Evolutionary conservation across 495 filamentous ascomycete genomes (phyloP), one percentile per base, ranked within the genome.

Genomic region (Neurospora sp.): DNA sequence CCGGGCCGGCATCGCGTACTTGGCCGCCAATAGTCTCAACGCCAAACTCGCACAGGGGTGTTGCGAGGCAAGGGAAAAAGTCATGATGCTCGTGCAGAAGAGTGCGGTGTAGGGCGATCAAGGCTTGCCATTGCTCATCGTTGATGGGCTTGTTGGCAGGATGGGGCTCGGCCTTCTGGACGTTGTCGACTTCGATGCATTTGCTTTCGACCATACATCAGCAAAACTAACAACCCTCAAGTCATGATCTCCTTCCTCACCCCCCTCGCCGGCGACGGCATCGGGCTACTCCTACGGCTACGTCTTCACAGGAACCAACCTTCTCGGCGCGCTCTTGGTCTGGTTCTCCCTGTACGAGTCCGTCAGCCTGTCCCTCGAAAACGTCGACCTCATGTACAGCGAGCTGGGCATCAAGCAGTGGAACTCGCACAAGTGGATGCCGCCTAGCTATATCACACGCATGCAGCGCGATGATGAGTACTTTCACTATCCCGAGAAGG

Each of bases 181-280:
- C n/a, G n/a, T n/a, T n/a, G n/a, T n/a, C n/a, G n/a, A n/a, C n/a
- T n/a, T n/a, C n/a, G n/a, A n/a, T n/a, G n/a, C n/a, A n/a, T n/a
- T n/a, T n/a, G n/a, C n/a, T n/a, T n/a, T n/a, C n/a, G n/a, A n/a
- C n/a, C n/a, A n/a, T n/a, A n/a, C n/a, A n/a, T n/a, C n/a, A n/a
- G n/a, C n/a, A 3, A 3, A n/a, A 17, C 43, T 36, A 9, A 42
- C 43, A 69, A 71, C 15, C 8, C 4, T 8, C 8, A 21, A 81
- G 79, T 95, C 85, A 80, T 95, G 75, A 90, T 96, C 77, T 89
- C 90, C 13, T 93, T 96, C 86, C 92, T 94, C 84, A 94, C 93
- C 3, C 92, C 93, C 8, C 90, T 92, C 81, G 92, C 93, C 78
- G 88, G 85, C 45, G 79, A 79, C 28, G 84, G 87, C 42, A 94